phyloP scores from a whole-genome alignment of 257 asterid genomes.

The Thymus quinquecostatus region DNA sequence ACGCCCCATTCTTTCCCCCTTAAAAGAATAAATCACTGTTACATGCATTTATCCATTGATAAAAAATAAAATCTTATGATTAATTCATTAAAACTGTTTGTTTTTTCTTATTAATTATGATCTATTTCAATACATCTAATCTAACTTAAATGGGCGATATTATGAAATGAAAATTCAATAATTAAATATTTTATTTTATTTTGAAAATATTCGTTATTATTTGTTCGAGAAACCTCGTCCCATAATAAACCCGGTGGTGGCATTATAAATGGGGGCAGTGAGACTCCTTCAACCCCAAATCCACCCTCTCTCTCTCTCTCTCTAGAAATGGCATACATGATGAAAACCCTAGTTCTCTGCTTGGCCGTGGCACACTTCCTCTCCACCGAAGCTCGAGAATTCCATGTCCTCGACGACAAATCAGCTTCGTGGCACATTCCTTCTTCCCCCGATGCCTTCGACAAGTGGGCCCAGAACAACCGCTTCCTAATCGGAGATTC shows the following conservation, averaged over 20 bases:
- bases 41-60: too few relatives aligned
- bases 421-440: conserved; percentile 58
- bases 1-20: conserved; percentile 28
- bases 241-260: not conserved
- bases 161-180: too few relatives aligned
- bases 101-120: too few relatives aligned
- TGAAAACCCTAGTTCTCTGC: conserved; percentile 32
- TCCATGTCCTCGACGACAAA: conserved; percentile 30
- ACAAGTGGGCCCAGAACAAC: conserved; percentile 49
- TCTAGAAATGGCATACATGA: conserved; percentile 40
- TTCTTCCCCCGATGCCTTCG: conserved; percentile 46
- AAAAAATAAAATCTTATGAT: too few relatives aligned
- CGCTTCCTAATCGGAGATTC: conserved; percentile 66
- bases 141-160: too few relatives aligned
- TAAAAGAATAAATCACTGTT: not conserved
- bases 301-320: not conserved
- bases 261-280: conserved; percentile 22
- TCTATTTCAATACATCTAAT: too few relatives aligned
- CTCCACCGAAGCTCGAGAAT: conserved; percentile 42
- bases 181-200: too few relatives aligned
- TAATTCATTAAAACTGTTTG: too few relatives aligned
- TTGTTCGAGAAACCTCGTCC: not conserved
- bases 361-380: conserved; percentile 33
- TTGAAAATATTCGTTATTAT: not conserved
- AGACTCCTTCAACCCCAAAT: not conserved